phyloP scores from a whole-genome alignment of 1,139 yeast species.

The Scheffersomyces cryptocercus region DNA sequence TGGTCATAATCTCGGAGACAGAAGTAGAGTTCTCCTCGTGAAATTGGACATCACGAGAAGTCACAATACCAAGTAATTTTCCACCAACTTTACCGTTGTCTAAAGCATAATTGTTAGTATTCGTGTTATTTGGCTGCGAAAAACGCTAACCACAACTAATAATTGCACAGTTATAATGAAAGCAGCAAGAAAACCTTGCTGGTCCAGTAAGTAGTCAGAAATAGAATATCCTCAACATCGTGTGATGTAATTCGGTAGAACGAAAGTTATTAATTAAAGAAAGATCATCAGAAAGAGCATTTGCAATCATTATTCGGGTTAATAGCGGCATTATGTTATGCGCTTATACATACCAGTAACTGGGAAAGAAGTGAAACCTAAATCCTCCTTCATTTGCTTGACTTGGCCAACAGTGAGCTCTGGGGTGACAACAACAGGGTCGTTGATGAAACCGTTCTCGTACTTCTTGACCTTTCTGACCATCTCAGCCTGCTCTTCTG shows the following conservation, averaged over 20 bases:
- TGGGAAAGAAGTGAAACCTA: slow-evolving; percentile 98
- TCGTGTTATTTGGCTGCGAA: neutral
- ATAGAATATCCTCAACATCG: slow-evolving; percentile 89
- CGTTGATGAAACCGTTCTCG: slow-evolving; percentile 96
- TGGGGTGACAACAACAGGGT: slow-evolving; percentile 87
- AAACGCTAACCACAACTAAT: neutral
- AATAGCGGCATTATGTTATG: neutral
- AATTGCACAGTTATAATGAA: too few species aligned
- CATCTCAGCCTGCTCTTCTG: slow-evolving; percentile 98
- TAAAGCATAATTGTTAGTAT: slow-evolving; percentile 23
- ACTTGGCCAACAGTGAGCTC: slow-evolving; percentile 78
- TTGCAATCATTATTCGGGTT: slow-evolving; percentile 1
- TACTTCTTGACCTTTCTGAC: slow-evolving; percentile 93
- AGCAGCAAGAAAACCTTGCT: neutral
- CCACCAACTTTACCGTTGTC: slow-evolving; percentile 87
- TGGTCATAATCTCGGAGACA: slow-evolving; percentile 86
- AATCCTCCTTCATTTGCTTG: slow-evolving; percentile 62
- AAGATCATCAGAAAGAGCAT: slow-evolving; percentile 59
- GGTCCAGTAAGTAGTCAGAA: slow-evolving; percentile 33
- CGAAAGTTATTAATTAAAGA: slow-evolving; percentile 83
- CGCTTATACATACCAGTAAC: slow-evolving; percentile 87
- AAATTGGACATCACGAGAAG: slow-evolving; percentile 97
- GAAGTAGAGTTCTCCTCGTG: slow-evolving; percentile 67
- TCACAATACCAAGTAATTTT: slow-evolving; percentile 89
- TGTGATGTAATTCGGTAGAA: slow-evolving; percentile 98